Percentiles rank a stretch among this genome's conserved stretches.
These are phyloP conservation scores for Aspergillus ostianus DNA, from an alignment of 495 filamentous ascomycete genomes.

Conservation along the genomic window DNA sequence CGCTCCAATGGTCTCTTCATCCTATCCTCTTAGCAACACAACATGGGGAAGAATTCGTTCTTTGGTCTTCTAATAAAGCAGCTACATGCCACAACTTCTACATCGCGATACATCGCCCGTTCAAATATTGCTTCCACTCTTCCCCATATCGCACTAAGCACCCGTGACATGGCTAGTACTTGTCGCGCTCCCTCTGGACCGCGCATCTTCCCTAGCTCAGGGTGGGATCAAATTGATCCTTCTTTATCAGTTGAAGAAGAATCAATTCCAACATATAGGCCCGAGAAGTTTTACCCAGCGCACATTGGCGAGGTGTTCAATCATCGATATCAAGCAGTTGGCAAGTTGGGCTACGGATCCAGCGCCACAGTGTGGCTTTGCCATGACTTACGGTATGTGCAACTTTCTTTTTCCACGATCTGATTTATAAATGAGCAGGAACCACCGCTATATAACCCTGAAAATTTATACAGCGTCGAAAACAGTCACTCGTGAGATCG, in stretches of 20 bases:
- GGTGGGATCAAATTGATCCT: conserved; percentile 19
- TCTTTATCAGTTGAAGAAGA: conserved; percentile 25
- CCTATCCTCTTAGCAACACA: too few species aligned
- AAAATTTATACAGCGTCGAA: conserved; percentile 29
- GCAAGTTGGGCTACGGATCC: conserved; percentile 49
- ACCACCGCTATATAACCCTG: conserved; percentile 30
- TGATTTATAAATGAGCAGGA: conserved; percentile 21
- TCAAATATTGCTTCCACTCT: too few species aligned
- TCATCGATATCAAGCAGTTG: conserved; percentile 39
- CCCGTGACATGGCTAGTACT: too few species aligned
- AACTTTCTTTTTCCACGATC: conserved; percentile 7
- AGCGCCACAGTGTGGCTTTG: conserved; percentile 53
- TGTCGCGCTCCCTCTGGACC: conserved; percentile 2
- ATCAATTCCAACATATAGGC: conserved; percentile 22
- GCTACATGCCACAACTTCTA: too few species aligned
- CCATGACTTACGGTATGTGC: conserved; percentile 39
- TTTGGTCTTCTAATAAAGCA: too few species aligned
- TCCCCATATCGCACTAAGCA: too few species aligned
- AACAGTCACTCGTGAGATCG: conserved; percentile 28
- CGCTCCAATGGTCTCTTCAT: too few species aligned
- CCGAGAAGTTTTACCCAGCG: conserved; percentile 39
- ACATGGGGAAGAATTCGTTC: too few species aligned
- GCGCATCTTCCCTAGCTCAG: conserved; percentile 18
- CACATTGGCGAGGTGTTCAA: conserved; percentile 44
- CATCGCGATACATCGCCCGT: too few species aligned